Conservation (phyloP, 1,139 yeast species). For the Yamadazyma friedrichii region DNA sequence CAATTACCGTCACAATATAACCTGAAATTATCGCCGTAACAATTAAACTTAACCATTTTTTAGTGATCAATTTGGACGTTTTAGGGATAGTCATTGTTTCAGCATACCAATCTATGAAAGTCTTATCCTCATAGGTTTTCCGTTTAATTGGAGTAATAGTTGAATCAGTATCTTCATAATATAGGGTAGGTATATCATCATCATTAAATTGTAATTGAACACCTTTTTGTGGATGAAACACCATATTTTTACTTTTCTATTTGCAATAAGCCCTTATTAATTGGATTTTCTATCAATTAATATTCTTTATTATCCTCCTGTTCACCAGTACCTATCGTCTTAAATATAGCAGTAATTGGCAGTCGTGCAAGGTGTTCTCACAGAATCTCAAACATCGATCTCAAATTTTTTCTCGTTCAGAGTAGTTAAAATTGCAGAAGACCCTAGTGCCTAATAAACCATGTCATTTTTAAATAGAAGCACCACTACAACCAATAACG, state of each 20-base stretch:
- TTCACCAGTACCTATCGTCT: too few relatives aligned
- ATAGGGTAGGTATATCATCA: slow-evolving; percentile 10
- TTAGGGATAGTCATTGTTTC: slow-evolving; percentile 22
- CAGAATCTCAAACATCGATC: background rate
- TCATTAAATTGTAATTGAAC: slow-evolving; percentile 7
- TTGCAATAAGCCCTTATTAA: too few relatives aligned
- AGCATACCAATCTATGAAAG: slow-evolving; percentile 37
- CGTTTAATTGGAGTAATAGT: background rate
- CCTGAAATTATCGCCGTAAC: slow-evolving; percentile 59
- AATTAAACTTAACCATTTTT: slow-evolving; percentile 60
- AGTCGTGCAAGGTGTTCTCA: background rate
- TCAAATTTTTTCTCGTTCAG: background rate
- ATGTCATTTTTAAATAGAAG: slow-evolving; percentile 29
- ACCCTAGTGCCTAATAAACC: too few relatives aligned
- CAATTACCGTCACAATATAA: slow-evolving; percentile 55
- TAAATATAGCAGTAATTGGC: too few relatives aligned
- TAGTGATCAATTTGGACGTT: slow-evolving; percentile 11
- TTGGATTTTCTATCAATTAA: too few relatives aligned
- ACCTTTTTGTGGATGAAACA: slow-evolving; percentile 1
- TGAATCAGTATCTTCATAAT: slow-evolving; percentile 5
- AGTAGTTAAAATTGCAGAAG: too few relatives aligned
- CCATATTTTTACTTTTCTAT: too few relatives aligned
- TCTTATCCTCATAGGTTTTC: slow-evolving; percentile 28
- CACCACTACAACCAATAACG: slow-evolving; percentile 12
- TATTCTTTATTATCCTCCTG: too few relatives aligned